Base-by-base conservation (phyloP, 2,329 filamentous ascomycete genomes). In the Aspergillus ibericus region DNA sequence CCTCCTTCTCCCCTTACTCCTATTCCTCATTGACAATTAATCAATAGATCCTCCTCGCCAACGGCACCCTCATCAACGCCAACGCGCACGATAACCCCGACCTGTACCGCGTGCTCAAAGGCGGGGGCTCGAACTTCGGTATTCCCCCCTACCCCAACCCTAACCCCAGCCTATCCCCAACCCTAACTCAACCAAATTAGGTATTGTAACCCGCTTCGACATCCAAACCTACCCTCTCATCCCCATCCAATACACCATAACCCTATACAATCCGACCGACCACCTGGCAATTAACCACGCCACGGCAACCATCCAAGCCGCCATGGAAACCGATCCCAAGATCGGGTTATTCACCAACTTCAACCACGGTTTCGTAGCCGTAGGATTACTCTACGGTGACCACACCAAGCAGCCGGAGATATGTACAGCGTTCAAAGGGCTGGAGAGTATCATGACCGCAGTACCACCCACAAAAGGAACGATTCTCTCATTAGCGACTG, bases 31-130 rank as follows among this genome's bases (percentile, higher is more conserved):
- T n/a, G n/a, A n/a, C n/a, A n/a, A n/a, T n/a, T n/a, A n/a, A n/a
- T n/a, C n/a, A n/a, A n/a, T n/a, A 64, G 61, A 54, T 66, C 12
- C 60, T 66, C 6, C 47, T 66, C 2, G 62, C 60, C 8, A 55
- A 63, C 38, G 61, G 58, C 18, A 35, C 48, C 12, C 42, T 64
- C 15, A 44, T 60, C 36, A 59, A 56, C 18, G 60, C 56, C 42
- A 63, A 58, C 50, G 42, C 34, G 4, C 32, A 48, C 4, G 47
- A 62, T 29, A 62, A 72, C 46, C 22, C 60, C 1, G 70, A 72
- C 47, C 61, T 73, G 3, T 70, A 69, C 60, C 70, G 68, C 64
- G 69, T 69, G 3, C 52, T 73, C 15, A 71, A 72, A 48, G 69
- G 70, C 8, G 69, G 67, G 12, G 70, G 66, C 20, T 60, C 68